A percentile compares a stretch with the other conserved stretches of the same genome.
Conservation (phyloP, 768 basidiomycete species). For the Austroboletus eburneus region DNA sequence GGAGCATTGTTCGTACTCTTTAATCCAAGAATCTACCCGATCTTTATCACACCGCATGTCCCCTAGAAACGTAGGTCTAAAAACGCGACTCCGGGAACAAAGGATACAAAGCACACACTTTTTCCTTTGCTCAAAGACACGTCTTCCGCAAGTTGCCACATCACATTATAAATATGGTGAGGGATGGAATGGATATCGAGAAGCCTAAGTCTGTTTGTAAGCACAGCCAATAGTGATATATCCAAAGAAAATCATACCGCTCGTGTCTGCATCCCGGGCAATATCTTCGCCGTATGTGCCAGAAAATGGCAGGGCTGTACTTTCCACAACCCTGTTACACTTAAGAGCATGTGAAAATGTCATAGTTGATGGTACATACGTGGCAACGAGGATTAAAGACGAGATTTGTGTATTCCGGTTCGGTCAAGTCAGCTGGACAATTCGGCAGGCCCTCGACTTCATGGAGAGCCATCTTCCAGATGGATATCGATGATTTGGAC, state of each 20-base stretch:
- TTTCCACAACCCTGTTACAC: constrained; percentile 1
- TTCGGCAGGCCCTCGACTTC: constrained; percentile 36
- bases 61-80: too few relatives aligned
- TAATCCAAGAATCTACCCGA: not conserved
- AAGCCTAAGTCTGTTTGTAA: too few relatives aligned
- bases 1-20: not conserved
- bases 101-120: too few relatives aligned
- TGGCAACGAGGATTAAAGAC: constrained; percentile 26
- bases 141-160: too few relatives aligned
- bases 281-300: not conserved
- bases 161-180: not conserved
- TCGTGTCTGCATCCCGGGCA: not conserved
- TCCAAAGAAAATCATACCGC: not conserved
- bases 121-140: too few relatives aligned
- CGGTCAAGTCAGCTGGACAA: constrained; percentile 40
- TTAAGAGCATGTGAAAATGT: not conserved
- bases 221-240: not conserved
- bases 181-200: too few relatives aligned
- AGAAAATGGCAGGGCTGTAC: not conserved
- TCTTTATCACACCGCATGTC: not conserved
- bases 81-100: too few relatives aligned
- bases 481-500: constrained; percentile 21
- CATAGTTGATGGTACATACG: not conserved
- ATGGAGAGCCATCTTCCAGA: constrained; percentile 22
- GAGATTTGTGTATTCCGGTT: constrained; percentile 41